Base-by-base conservation (phyloP, 2,329 filamentous ascomycete species). In the Penicillium glabrum region DNA sequence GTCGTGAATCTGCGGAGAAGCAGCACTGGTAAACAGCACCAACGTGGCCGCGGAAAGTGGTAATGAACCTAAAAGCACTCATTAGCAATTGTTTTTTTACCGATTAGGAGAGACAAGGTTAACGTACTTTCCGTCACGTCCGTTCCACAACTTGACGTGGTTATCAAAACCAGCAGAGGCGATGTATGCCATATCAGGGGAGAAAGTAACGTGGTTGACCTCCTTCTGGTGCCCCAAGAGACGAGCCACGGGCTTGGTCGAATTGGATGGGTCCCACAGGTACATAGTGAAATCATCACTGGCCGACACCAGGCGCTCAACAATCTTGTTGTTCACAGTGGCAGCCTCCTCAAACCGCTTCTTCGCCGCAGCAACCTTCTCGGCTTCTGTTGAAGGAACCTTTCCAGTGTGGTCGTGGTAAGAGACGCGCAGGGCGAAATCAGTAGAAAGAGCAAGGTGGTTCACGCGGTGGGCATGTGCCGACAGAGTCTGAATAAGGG, bases 241-340 rank as follows among this genome's bases (percentile, higher is more conserved):
- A 33, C 92, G 83, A n/a, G 90, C 89, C 3, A 98, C 80, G 0
- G 93, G 93, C 73, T 98, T 97, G 8, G 82, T 90, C 4, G 88
- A 87, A 44, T 81, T 82, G 10, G 87, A 82, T 0, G 93, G 93
- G 58, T 96, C 90, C 93, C 93, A 99, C 8, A 99, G 83, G 72
- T 92, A 96, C 84, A 99, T 93, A 6, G 93, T 96, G 73, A 93
- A 96, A 74, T 99, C 95, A 70, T 98, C 95, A 63, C 89, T 93
- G 2, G 93, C 95, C 9, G 92, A 96, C 3, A 96, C 90, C 4
- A 98, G 78, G 27, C 90, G 85, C 78, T 99, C 95, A 1, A 89
- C 86, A 23, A 96, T 81, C 68, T 88, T 86, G 26, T 89, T 89
- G 61, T 88, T 85, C 27, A 92, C 82, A 2, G 82, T 89, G 5